phyloP scores from a whole-genome alignment of 768 basidiomycete genomes.

The Pulveroboletus frians region DNA sequence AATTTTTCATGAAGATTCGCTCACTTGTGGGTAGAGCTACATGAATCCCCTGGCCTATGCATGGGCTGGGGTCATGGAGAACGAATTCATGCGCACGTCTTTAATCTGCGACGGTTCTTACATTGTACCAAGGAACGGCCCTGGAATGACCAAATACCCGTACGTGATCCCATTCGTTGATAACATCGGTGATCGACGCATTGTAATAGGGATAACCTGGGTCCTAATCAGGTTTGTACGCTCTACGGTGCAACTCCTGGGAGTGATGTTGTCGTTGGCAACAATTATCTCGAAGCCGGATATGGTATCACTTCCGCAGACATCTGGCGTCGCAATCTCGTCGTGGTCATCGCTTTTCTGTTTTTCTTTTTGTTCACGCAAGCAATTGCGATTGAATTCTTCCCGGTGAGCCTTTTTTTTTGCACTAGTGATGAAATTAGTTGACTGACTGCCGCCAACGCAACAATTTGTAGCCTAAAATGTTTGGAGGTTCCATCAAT shows the following conservation, averaged over 20 bases:
- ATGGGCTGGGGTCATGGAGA: constrained; percentile 77
- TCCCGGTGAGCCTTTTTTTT: constrained; percentile 41
- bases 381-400: constrained; percentile 59
- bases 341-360: constrained; percentile 68
- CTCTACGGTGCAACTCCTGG: constrained; percentile 63
- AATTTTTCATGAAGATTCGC: neutral
- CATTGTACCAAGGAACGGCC: constrained; percentile 61
- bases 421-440: neutral
- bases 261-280: constrained; percentile 49
- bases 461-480: constrained; percentile 27
- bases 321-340: constrained; percentile 63
- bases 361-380: constrained; percentile 66
- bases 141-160: constrained; percentile 57
- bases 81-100: constrained; percentile 72
- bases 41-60: constrained; percentile 74
- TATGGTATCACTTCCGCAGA: constrained; percentile 47
- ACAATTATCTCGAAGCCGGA: constrained; percentile 54
- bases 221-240: constrained; percentile 74
- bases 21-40: constrained; percentile 48
- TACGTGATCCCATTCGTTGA: constrained; percentile 28
- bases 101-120: constrained; percentile 61
- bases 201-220: constrained; percentile 41
- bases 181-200: constrained; percentile 7
- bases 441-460: neutral
- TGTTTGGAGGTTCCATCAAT: constrained; percentile 38